Percentiles rank a stretch among this genome's conserved stretches.
Evolutionary conservation across 2,329 filamentous ascomycete genomes (phyloP).

Genomic region (Clarireedia sp.): DNA sequence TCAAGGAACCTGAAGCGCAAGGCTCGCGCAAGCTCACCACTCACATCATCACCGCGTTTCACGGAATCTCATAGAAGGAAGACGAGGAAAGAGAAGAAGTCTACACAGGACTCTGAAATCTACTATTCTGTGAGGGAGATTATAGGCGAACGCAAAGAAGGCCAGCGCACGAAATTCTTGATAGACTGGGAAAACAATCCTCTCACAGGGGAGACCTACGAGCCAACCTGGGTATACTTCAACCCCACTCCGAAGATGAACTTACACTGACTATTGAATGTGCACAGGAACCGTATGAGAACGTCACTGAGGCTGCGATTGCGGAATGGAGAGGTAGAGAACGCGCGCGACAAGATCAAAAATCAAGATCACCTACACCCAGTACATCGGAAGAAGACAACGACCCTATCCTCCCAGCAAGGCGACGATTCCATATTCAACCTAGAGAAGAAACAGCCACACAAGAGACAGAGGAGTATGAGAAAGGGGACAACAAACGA

Average conservation of each 20-base stretch:
- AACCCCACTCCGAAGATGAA: background rate
- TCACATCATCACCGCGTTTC: background rate
- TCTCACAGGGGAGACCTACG: conserved; percentile 39
- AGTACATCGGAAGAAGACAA: conserved; percentile 11
- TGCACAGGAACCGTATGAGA: conserved; percentile 21
- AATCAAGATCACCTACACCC: background rate
- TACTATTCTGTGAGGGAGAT: conserved; percentile 12
- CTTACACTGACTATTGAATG: background rate
- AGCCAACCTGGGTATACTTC: conserved; percentile 43
- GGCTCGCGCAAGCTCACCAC: background rate
- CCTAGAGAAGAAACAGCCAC: background rate
- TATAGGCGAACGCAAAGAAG: conserved; percentile 11
- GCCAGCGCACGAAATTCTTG: conserved; percentile 34
- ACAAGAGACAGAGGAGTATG: background rate
- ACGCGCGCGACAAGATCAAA: background rate
- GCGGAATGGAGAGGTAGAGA: conserved; percentile 7
- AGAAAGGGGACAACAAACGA: background rate
- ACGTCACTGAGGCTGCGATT: conserved; percentile 7
- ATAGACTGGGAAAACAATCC: conserved; percentile 50
- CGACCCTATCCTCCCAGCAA: conserved; percentile 15
- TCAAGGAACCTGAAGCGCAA: conserved; percentile 3
- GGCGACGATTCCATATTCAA: conserved; percentile 11
- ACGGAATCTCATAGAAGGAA: background rate
- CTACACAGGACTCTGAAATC: background rate
- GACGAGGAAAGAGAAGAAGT: background rate